A percentile compares a stretch with the other conserved stretches of the same genome.
phyloP scores from a whole-genome alignment of 1,284 basidiomycete species.

The Ustilago sp. region DNA sequence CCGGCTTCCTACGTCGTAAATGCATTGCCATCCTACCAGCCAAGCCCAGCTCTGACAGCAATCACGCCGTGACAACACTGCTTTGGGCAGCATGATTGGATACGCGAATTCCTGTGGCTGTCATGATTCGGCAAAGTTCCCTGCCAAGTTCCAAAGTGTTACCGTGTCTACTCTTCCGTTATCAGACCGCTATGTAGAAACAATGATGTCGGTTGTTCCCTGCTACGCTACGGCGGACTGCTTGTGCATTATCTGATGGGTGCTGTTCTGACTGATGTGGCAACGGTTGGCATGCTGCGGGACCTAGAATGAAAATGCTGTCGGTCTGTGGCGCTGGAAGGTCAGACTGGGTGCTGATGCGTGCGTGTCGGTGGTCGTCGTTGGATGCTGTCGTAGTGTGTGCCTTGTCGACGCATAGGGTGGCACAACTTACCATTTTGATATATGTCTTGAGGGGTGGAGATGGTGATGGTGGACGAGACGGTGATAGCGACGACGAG shows the following conservation, averaged over 20 bases:
- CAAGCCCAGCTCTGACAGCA: too few species aligned
- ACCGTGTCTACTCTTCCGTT: too few species aligned
- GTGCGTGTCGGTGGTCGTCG: conserved; percentile 3
- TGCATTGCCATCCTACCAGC: too few species aligned
- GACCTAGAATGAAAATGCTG: not conserved
- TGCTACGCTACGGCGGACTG: too few species aligned
- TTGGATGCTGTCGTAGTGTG: conserved; percentile 19
- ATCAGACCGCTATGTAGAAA: too few species aligned
- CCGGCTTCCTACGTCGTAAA: too few species aligned
- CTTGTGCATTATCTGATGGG: too few species aligned
- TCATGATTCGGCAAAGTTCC: too few species aligned
- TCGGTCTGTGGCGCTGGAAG: conserved; percentile 3
- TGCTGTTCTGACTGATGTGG: not conserved
- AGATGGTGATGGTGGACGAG: conserved; percentile 41
- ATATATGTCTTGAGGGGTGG: conserved; percentile 52
- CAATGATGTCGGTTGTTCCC: not conserved
- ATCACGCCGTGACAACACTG: too few species aligned
- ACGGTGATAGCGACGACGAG: conserved; percentile 40
- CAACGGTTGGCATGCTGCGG: not conserved
- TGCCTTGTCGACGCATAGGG: conserved; percentile 15
- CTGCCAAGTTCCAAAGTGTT: too few species aligned
- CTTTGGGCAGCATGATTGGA: too few species aligned
- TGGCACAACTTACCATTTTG: conserved; percentile 56
- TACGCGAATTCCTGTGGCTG: too few species aligned
- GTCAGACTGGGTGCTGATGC: conserved; percentile 1